Percentiles rank a stretch among this genome's conserved stretches.
phyloP scores from a whole-genome alignment of 2,329 filamentous ascomycete species.

The Cladobotryum protrusum region DNA sequence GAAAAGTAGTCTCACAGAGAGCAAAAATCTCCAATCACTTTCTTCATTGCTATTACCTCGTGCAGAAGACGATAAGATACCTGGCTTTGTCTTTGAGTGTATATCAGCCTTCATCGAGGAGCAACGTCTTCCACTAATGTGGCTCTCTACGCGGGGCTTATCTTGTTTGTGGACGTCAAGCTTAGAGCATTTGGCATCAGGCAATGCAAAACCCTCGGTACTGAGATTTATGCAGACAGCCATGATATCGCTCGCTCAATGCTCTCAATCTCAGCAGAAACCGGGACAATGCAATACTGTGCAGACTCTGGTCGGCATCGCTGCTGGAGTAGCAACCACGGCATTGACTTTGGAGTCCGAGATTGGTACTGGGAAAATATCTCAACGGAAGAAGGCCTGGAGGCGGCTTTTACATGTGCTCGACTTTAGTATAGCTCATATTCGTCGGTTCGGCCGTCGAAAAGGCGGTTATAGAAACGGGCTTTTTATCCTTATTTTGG shows the following conservation, averaged over 20 bases:
- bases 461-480: constrained; percentile 9
- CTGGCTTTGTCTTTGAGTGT: constrained; percentile 18
- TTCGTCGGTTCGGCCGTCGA: constrained; percentile 11
- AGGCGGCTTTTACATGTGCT: constrained; percentile 22
- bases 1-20: constrained; percentile 14
- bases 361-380: constrained; percentile 1
- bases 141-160: constrained; percentile 21
- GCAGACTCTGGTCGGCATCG: constrained; percentile 24
- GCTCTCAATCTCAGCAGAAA: constrained; percentile 2
- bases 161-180: constrained; percentile 20
- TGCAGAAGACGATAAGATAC: constrained; percentile 1
- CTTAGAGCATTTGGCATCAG: constrained; percentile 20
- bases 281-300: constrained; percentile 13
- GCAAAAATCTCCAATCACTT: constrained; percentile 17
- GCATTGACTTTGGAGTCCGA: constrained; percentile 14
- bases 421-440: constrained; percentile 18
- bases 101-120: constrained; percentile 17
- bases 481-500: constrained; percentile 21
- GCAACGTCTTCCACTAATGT: constrained; percentile 17
- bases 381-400: constrained; percentile 13
- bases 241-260: constrained; percentile 18
- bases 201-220: constrained; percentile 16
- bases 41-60: constrained; percentile 15
- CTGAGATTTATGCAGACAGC: constrained; percentile 19
- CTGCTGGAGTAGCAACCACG: constrained; percentile 25